Conservation (phyloP, 306 rosid species). For the Mimosa pudica region DNA sequence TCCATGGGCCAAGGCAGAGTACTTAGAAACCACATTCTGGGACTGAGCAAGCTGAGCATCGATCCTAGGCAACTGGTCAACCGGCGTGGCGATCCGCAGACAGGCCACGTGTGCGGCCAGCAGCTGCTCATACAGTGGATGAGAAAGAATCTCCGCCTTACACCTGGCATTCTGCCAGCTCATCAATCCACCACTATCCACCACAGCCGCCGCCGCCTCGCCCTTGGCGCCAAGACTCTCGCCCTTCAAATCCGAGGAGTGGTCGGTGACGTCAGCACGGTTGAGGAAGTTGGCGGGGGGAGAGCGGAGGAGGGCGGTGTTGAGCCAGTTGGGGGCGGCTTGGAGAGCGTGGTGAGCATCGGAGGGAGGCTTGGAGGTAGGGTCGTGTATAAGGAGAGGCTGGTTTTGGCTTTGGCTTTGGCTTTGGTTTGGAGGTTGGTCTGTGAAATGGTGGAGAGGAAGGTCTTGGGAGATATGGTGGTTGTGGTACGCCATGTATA, state of each 20-base stretch:
- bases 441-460: slow-evolving; percentile 74
- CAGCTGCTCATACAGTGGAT: slow-evolving; percentile 87
- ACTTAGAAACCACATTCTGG: slow-evolving; percentile 90
- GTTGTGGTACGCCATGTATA: slow-evolving; percentile 78
- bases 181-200: slow-evolving; percentile 43
- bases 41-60: slow-evolving; percentile 94
- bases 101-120: slow-evolving; percentile 95
- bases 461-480: slow-evolving; percentile 73
- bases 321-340: slow-evolving; percentile 94
- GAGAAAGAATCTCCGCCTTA: slow-evolving; percentile 83
- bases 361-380: slow-evolving; percentile 46
- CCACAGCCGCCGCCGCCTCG: slow-evolving; percentile 42
- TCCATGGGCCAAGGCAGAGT: slow-evolving; percentile 71
- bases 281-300: slow-evolving; percentile 71
- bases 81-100: slow-evolving; percentile 95
- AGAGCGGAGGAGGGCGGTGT: slow-evolving; percentile 88
- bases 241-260: slow-evolving; percentile 56
- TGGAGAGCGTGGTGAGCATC: slow-evolving; percentile 54
- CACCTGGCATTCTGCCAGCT: slow-evolving; percentile 84
- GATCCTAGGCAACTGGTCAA: slow-evolving; percentile 94
- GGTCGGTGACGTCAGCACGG: slow-evolving; percentile 68
- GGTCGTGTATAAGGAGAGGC: slow-evolving; percentile 45
- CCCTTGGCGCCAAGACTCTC: slow-evolving; percentile 38
- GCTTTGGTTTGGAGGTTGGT: slow-evolving; percentile 45
- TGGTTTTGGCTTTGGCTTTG: slow-evolving; percentile 44